Conservation (phyloP, 306 rosid species). For the Amphicarpaea edgeworthii region DNA sequence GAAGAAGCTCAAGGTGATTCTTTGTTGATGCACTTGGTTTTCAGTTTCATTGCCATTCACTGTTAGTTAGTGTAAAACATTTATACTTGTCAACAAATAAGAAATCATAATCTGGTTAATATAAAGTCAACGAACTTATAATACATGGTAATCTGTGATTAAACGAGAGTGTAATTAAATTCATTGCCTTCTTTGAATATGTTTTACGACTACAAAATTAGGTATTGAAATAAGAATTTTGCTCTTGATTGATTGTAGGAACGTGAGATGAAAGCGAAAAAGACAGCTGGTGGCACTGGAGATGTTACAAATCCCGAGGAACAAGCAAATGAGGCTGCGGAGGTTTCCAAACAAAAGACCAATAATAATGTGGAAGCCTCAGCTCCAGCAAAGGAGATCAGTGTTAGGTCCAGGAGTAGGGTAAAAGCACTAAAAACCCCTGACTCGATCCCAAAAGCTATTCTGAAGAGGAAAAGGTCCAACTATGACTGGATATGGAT, state of each 20-base stretch:
- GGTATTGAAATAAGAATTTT: not conserved
- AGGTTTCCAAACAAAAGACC: conserved; percentile 53
- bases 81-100: not conserved
- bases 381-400: conserved; percentile 51
- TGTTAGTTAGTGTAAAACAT: not conserved
- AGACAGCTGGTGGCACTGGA: conserved; percentile 54
- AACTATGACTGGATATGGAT: conserved; percentile 75
- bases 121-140: not conserved
- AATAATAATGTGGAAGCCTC: conserved; percentile 48
- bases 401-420: conserved; percentile 53
- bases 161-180: not conserved
- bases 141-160: not conserved
- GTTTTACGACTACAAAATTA: not conserved
- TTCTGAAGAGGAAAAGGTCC: conserved; percentile 73
- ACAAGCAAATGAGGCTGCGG: conserved; percentile 45
- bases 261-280: conserved; percentile 85
- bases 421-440: conserved; percentile 51
- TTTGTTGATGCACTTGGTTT: conserved; percentile 18
- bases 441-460: conserved; percentile 67
- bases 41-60: not conserved
- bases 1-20: conserved; percentile 75
- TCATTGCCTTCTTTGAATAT: not conserved
- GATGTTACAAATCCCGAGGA: conserved; percentile 56
- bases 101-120: not conserved
- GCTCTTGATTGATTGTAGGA: conserved; percentile 55